Evolutionary conservation across 2,329 filamentous ascomycete species (phyloP), one percentile per base, ranked within the genome.

Genomic region (Botrytis galanthina): DNA sequence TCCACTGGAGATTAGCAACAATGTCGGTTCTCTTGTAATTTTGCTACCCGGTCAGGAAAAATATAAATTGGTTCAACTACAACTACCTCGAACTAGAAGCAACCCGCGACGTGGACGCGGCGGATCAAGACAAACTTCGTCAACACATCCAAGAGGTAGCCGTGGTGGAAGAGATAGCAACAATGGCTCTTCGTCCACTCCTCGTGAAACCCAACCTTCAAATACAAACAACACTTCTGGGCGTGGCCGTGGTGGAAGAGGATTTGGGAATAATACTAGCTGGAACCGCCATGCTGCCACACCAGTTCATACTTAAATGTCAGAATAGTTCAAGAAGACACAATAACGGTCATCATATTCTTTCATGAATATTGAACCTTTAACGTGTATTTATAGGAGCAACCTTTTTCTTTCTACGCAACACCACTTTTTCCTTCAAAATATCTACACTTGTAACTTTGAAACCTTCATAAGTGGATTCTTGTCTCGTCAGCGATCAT

Each of bases 31-130:
- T 29, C 81, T 84, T 63, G 79, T 81, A 29, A 84, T 88, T 75
- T 83, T 83, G 54, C 78, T 88, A 35, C 86, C 86, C 16, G 86
- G 85, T 12, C 83, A 84, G 76, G 74, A 80, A 2, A 81, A 83
- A 44, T 75, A 82, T 8, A 87, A 84, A 75, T 82, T 79, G 1
- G 75, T 87, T 29, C 80, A 76, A 61, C 78, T 85, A 51, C 81
- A 80, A 10, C 79, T 81, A 32, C 54, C 74, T 67, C 75, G 78
- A n/a, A 78, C 80, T 63, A 78, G 75, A 73, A 81, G 79, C 73
- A 81, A 80, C 63, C 78, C 79, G 22, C 78, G 80, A 76, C 76
- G 80, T 67, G 76, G 78, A 71, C 75, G 78, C 35, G 78, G 78
- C 63, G 77, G 78, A 60, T 69, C 75, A 39, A 76, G 78, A 73